These are phyloP conservation scores for Apodospora peruviana DNA, from an alignment of 495 filamentous ascomycete species.

Conservation along the genomic window DNA sequence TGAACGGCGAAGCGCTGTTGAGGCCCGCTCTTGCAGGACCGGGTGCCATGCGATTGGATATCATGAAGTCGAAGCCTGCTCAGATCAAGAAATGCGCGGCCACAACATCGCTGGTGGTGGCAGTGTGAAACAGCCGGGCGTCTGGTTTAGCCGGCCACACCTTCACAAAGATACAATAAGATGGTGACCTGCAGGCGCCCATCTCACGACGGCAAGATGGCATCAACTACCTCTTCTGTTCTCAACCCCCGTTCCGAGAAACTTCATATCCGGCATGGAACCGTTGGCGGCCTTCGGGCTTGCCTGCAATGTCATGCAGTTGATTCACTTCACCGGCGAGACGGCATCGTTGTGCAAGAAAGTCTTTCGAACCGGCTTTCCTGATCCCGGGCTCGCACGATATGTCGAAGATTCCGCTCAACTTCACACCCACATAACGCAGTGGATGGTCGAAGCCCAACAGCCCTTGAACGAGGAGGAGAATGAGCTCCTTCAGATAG, in stretches of 20 bases:
- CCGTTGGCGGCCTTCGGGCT: constrained; percentile 23
- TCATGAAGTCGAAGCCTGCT: too few species aligned
- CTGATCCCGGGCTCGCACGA: constrained; percentile 3
- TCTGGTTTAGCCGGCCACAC: too few species aligned
- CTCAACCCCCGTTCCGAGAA: neutral
- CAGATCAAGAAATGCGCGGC: too few species aligned
- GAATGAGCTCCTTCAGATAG: neutral
- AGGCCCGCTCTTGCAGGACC: too few species aligned
- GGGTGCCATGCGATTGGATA: too few species aligned
- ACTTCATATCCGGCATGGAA: constrained; percentile 11
- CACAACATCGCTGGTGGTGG: too few species aligned
- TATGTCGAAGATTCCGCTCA: neutral
- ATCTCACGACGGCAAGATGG: too few species aligned
- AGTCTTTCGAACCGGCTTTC: constrained; percentile 8
- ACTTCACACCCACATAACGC: neutral
- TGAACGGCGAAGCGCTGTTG: too few species aligned
- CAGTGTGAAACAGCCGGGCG: too few species aligned
- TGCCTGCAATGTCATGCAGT: constrained; percentile 27
- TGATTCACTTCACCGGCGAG: constrained; percentile 16
- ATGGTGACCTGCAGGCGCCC: too few species aligned
- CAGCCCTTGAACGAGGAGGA: constrained; percentile 5
- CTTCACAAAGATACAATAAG: too few species aligned
- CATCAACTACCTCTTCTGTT: neutral
- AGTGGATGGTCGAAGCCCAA: constrained; percentile 5
- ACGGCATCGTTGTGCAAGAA: neutral